Evolutionary conservation across 2,329 filamentous ascomycete genomes (phyloP), one percentile per base, ranked within the genome.

Genomic region (Onygenales sp.): DNA sequence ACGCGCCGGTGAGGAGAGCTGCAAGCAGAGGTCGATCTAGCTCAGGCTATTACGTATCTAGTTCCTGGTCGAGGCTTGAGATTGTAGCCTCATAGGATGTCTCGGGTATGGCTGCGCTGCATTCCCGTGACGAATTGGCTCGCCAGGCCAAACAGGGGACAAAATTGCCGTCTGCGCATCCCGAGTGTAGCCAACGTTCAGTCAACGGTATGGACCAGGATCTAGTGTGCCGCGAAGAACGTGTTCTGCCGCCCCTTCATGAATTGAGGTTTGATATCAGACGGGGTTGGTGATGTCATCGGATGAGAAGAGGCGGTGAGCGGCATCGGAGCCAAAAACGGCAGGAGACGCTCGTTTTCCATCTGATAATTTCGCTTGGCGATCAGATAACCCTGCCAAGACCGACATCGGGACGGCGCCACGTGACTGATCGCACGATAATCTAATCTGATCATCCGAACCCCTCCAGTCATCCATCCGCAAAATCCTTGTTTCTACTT

Each of bases 381-480:
- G 46, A 52, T 55, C 54, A 58, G 54, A 55, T 58, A 55, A 54
- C 9, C 21, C 43, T 9, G 35, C 47, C 39, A 54, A 33, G 33
- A 38, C 43, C 51, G 54, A 53, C 38, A 45, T 50, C 51, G 51
- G 33, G 13, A 21, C 17, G 2, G 17, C 3, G 45, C 7, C 57
- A 59, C 57, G 56, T 58, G 56, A 55, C 44, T 38, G 4, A 55
- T 58, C 54, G 58, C 55, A 57, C 58, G 57, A 60, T 60, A 60
- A 60, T 60, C 58, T 60, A 59, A 60, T 60, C 58, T 57, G 58
- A 60, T 60, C 58, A 42, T 55, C 56, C 56, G 58, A 53, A 51
- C 43, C 48, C 47, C 55, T 55, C 53, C 54, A 39, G 42, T n/a
- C 10, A 13, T 35, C 43, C 35, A 27, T 27, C 45, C 51, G 43